Evolutionary conservation across 2,329 filamentous ascomycete species (phyloP).

Genomic region (Fusarium mundagurra): DNA sequence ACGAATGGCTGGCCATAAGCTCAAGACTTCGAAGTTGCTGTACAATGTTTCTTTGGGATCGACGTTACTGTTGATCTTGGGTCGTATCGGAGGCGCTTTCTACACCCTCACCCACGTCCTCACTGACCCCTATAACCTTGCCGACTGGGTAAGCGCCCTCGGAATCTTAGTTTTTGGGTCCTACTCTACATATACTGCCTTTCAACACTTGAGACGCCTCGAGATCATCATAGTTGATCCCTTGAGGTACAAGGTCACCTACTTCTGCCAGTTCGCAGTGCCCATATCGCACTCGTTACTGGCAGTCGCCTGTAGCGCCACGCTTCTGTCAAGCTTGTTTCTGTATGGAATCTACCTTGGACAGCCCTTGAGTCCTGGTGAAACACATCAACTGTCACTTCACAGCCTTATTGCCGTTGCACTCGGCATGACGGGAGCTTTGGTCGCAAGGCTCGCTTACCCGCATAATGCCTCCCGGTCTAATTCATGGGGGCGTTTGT

Average conservation of each 20-base stretch:
- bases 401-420: slow-evolving; percentile 18
- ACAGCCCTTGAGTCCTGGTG: not conserved
- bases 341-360: slow-evolving; percentile 32
- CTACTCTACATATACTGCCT: slow-evolving; percentile 28
- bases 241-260: slow-evolving; percentile 8
- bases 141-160: slow-evolving; percentile 38
- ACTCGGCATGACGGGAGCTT: slow-evolving; percentile 28
- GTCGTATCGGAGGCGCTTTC: slow-evolving; percentile 27
- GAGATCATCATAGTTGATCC: slow-evolving; percentile 21
- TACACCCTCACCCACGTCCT: slow-evolving; percentile 32
- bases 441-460: slow-evolving; percentile 1
- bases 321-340: slow-evolving; percentile 27
- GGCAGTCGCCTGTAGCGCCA: slow-evolving; percentile 19
- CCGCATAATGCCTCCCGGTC: slow-evolving; percentile 1
- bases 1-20: slow-evolving; percentile 24
- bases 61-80: slow-evolving; percentile 17
- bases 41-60: slow-evolving; percentile 23
- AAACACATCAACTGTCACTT: slow-evolving; percentile 16
- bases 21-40: slow-evolving; percentile 26
- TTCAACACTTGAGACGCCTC: slow-evolving; percentile 32
- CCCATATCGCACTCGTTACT: slow-evolving; percentile 32
- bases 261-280: slow-evolving; percentile 5
- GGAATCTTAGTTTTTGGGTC: slow-evolving; percentile 35
- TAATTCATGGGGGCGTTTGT: slow-evolving; percentile 34
- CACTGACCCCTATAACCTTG: slow-evolving; percentile 28